Evolutionary conservation across 2,329 filamentous ascomycete genomes (phyloP).

Genomic region (Bipolaris bicolor): DNA sequence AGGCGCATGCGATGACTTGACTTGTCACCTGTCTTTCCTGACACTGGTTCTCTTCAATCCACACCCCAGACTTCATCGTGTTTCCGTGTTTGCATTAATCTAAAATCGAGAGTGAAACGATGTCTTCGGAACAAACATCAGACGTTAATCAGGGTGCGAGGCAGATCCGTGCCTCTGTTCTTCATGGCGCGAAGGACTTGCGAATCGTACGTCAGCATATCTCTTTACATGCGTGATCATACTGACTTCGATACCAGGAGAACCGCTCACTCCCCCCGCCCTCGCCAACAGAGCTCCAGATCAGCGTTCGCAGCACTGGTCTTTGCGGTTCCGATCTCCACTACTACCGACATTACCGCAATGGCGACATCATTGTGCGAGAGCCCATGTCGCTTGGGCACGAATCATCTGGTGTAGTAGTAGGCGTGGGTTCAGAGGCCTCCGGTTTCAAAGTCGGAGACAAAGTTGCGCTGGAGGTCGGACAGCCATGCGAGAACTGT

Average conservation of each 20-base stretch:
- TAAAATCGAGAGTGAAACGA: slow-evolving; percentile 7
- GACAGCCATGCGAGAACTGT: slow-evolving; percentile 76
- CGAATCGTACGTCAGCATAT: slow-evolving; percentile 56
- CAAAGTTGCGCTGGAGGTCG: slow-evolving; percentile 90
- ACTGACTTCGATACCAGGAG: slow-evolving; percentile 54
- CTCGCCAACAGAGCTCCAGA: slow-evolving; percentile 63
- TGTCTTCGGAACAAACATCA: slow-evolving; percentile 29
- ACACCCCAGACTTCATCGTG: background rate
- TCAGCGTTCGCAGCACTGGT: slow-evolving; percentile 69
- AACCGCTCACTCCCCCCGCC: slow-evolving; percentile 56
- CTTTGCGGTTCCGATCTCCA: slow-evolving; percentile 77
- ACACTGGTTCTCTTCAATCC: background rate
- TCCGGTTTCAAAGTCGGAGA: slow-evolving; percentile 72
- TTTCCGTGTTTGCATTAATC: background rate
- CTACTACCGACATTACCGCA: slow-evolving; percentile 87
- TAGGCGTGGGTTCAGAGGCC: slow-evolving; percentile 70
- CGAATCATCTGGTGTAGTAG: slow-evolving; percentile 79
- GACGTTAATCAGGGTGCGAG: slow-evolving; percentile 33
- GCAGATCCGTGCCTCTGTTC: slow-evolving; percentile 59
- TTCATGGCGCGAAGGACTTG: slow-evolving; percentile 67
- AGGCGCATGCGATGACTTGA: slow-evolving; percentile 8
- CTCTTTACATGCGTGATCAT: background rate
- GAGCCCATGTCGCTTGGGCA: slow-evolving; percentile 82
- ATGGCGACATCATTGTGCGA: slow-evolving; percentile 82
- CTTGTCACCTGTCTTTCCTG: background rate